A percentile compares a stretch with the other conserved stretches of the same genome.
phyloP scores from a whole-genome alignment of 768 basidiomycete species.

The Inosperma sp. region DNA sequence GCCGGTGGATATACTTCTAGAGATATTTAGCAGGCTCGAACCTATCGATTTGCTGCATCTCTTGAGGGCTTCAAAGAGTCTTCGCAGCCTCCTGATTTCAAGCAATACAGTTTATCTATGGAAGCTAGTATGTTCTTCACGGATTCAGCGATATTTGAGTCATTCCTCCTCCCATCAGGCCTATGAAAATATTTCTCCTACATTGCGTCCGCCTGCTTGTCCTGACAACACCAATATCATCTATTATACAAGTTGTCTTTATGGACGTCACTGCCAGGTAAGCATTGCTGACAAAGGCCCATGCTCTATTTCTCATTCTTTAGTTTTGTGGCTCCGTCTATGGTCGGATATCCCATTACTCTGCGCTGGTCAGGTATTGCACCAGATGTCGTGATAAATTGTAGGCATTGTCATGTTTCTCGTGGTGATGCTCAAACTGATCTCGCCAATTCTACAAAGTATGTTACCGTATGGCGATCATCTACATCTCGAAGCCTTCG shows the following conservation, averaged over 20 bases:
- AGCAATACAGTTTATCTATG: neutral
- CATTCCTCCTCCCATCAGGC: neutral
- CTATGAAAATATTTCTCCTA: neutral
- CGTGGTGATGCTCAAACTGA: too few relatives aligned
- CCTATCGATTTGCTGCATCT: conserved; percentile 39
- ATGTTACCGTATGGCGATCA: too few relatives aligned
- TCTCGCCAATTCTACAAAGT: too few relatives aligned
- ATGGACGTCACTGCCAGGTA: conserved; percentile 8
- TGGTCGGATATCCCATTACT: too few relatives aligned
- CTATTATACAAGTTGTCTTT: conserved; percentile 2
- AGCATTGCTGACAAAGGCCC: too few relatives aligned
- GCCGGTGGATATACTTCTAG: conserved; percentile 30
- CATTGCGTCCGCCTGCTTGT: neutral
- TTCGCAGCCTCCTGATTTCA: neutral
- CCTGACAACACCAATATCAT: neutral
- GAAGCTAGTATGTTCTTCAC: neutral
- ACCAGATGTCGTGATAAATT: too few relatives aligned
- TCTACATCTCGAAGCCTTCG: too few relatives aligned
- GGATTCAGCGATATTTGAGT: too few relatives aligned
- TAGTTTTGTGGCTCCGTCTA: too few relatives aligned
- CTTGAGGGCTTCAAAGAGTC: conserved; percentile 23
- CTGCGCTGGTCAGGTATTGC: too few relatives aligned
- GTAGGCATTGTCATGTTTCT: too few relatives aligned
- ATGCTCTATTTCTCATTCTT: too few relatives aligned
- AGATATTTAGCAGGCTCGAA: conserved; percentile 36